phyloP scores from a whole-genome alignment of 2,329 filamentous ascomycete species.

The Alternaria infectoria region DNA sequence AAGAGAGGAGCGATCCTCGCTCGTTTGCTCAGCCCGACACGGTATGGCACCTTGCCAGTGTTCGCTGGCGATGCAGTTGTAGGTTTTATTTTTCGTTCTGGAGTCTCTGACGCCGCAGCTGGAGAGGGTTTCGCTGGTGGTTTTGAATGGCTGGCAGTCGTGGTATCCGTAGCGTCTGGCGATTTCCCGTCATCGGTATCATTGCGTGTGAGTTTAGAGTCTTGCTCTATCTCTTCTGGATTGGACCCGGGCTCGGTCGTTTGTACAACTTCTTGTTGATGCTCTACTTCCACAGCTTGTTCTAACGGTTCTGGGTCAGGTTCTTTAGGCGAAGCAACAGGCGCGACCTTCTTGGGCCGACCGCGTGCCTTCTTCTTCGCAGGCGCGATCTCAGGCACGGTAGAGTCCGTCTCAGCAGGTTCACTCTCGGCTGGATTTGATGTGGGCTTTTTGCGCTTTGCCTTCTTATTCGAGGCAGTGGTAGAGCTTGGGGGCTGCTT shows the following conservation, averaged over 20 bases:
- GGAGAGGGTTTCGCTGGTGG: neutral
- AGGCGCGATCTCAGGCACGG: neutral
- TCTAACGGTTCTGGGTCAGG: constrained; percentile 5
- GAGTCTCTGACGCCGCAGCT: constrained; percentile 10
- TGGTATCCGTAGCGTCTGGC: neutral
- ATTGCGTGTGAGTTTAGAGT: neutral
- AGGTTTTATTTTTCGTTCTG: constrained; percentile 24
- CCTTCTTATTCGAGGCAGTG: constrained; percentile 14
- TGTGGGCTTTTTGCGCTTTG: constrained; percentile 32
- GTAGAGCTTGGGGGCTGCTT: neutral
- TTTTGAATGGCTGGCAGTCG: neutral
- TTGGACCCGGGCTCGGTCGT: constrained; percentile 1
- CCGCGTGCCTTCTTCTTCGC: constrained; percentile 42
- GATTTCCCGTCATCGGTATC: neutral
- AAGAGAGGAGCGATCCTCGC: constrained; percentile 57
- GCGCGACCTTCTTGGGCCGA: constrained; percentile 36
- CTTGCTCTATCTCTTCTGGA: neutral
- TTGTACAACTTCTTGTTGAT: constrained; percentile 2
- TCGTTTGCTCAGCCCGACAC: constrained; percentile 58
- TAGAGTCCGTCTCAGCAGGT: neutral
- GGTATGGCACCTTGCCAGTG: constrained; percentile 51
- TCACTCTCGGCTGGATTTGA: constrained; percentile 19
- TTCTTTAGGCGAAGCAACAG: constrained; percentile 1
- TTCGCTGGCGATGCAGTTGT: constrained; percentile 30
- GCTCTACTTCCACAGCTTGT: neutral